A percentile compares a stretch with the other conserved stretches of the same genome.
Conservation (phyloP, 345 rosid genomes). For the Pistacia atlantica region DNA sequence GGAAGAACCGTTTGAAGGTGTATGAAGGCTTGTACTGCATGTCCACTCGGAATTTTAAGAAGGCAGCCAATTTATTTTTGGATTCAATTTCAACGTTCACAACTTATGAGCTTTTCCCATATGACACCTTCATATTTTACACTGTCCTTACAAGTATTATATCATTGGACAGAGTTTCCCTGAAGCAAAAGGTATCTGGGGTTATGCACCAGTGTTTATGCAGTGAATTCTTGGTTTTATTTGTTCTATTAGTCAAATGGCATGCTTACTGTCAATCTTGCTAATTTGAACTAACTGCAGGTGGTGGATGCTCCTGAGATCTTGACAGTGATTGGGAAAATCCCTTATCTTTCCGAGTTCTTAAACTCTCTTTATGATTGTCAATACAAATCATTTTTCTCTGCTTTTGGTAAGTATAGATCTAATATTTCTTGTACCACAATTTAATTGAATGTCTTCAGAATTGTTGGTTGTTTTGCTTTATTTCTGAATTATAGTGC, state of each 20-base stretch:
- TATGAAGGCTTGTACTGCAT: slow-evolving; percentile 94
- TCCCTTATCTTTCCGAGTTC: slow-evolving; percentile 86
- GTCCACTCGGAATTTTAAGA: slow-evolving; percentile 87
- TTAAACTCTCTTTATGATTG: slow-evolving; percentile 92
- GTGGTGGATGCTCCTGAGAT: slow-evolving; percentile 99
- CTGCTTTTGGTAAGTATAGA: slow-evolving; percentile 78
- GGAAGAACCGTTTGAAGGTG: slow-evolving; percentile 95
- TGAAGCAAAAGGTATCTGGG: slow-evolving; percentile 84
- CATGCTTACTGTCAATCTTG: neutral
- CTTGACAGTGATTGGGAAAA: slow-evolving; percentile 93
- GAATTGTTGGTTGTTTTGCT: neutral
- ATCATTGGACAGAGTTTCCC: slow-evolving; percentile 91
- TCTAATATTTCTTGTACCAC: neutral
- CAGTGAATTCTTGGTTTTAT: neutral
- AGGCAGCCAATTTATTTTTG: slow-evolving; percentile 86
- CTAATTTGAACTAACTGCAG: slow-evolving; percentile 40
- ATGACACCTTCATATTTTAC: slow-evolving; percentile 94
- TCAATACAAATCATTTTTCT: slow-evolving; percentile 88
- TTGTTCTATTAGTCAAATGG: neutral
- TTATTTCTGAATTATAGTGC: neutral
- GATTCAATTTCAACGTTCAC: slow-evolving; percentile 99
- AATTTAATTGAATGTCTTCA: neutral
- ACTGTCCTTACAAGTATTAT: slow-evolving; percentile 94
- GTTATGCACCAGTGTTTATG: slow-evolving; percentile 9
- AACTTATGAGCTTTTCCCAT: slow-evolving; percentile 92